These are phyloP conservation scores for Claviceps sp. DNA, from an alignment of 2,329 filamentous ascomycete genomes.

Conservation along the genomic window DNA sequence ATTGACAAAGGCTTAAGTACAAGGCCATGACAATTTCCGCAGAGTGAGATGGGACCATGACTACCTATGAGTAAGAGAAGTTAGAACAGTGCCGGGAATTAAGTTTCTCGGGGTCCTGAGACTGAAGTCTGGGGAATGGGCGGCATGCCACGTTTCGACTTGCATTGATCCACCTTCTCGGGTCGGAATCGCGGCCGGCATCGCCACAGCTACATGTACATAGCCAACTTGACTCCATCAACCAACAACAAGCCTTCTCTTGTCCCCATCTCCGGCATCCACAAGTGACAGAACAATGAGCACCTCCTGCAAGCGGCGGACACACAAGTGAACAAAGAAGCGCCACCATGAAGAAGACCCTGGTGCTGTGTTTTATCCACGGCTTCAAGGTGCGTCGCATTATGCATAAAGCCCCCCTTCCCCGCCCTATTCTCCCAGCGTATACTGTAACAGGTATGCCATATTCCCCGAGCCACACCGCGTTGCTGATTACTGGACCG, in stretches of 20 bases:
- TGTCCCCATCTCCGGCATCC: not conserved
- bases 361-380: conserved; percentile 74
- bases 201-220: not conserved
- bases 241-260: not conserved
- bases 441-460: too few species aligned
- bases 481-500: too few species aligned
- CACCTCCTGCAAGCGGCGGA: not conserved
- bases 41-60: too few species aligned
- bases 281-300: not conserved
- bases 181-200: not conserved
- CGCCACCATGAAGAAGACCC: conserved; percentile 49
- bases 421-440: too few species aligned
- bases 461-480: too few species aligned
- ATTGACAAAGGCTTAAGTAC: too few species aligned
- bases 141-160: not conserved
- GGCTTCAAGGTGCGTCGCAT: conserved; percentile 58
- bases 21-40: too few species aligned
- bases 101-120: too few species aligned
- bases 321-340: not conserved
- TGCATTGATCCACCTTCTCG: not conserved
- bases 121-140: not conserved
- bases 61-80: too few species aligned
- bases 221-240: not conserved
- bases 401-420: not conserved
- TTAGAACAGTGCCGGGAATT: too few species aligned